Evolutionary conservation across 352 stramenopile species (phyloP).

Genomic region (Phytophthora brassicae): DNA sequence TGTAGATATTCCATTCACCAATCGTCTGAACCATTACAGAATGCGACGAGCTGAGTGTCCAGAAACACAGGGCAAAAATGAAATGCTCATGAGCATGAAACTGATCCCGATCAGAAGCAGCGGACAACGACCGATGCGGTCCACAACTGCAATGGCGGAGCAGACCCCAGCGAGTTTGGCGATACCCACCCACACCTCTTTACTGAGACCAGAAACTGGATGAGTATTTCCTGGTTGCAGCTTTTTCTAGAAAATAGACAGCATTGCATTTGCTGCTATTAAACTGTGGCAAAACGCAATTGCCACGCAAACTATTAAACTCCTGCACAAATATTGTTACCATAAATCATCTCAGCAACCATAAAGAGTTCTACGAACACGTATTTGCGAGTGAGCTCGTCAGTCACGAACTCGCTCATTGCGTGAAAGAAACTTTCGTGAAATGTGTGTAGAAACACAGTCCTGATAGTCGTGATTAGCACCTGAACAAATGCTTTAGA

Average conservation of each 20-base stretch:
- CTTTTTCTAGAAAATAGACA: constrained; percentile 71
- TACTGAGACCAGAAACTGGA: constrained; percentile 33
- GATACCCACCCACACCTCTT: constrained; percentile 64
- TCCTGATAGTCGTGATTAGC: neutral
- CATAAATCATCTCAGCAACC: too few species aligned
- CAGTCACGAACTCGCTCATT: constrained; percentile 36
- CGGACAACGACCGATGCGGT: constrained; percentile 58
- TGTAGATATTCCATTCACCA: constrained; percentile 64
- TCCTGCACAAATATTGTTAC: constrained; percentile 31
- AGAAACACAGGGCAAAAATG: constrained; percentile 58
- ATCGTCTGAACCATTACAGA: constrained; percentile 35
- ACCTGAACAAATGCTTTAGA: neutral
- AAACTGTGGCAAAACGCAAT: constrained; percentile 68
- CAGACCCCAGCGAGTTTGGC: constrained; percentile 70
- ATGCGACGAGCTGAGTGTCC: constrained; percentile 28
- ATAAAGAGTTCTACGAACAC: too few species aligned
- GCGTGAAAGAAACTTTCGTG: constrained; percentile 39
- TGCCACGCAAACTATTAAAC: constrained; percentile 54
- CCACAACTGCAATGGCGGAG: constrained; percentile 49
- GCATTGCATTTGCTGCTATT: constrained; percentile 71
- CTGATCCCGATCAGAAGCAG: constrained; percentile 59
- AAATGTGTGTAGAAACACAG: constrained; percentile 26
- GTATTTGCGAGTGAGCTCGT: constrained; percentile 43
- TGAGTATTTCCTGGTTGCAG: constrained; percentile 28
- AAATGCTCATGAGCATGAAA: constrained; percentile 57